phyloP scores from a whole-genome alignment of 78 protist species.

The Dictyostelium brefeldianum region DNA sequence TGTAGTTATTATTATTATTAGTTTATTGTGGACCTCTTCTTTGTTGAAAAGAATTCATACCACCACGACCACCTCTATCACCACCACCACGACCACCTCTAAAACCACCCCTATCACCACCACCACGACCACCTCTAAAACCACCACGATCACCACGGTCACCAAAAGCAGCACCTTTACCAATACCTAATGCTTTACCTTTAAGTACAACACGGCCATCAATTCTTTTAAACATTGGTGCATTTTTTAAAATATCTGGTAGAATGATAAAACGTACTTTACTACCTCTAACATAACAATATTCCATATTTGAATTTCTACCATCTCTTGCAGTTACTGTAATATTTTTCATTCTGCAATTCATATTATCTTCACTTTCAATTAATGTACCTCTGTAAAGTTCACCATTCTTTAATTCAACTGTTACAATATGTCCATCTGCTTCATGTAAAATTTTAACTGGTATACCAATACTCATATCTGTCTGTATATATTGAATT shows the following conservation, averaged over 20 bases:
- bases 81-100: slow-evolving; percentile 35
- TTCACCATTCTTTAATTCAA: slow-evolving; percentile 95
- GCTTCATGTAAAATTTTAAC: slow-evolving; percentile 98
- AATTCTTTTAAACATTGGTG: slow-evolving; percentile 97
- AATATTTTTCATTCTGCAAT: slow-evolving; percentile 89
- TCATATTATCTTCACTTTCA: slow-evolving; percentile 98
- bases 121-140: slow-evolving; percentile 28
- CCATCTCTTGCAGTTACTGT: slow-evolving; percentile 89
- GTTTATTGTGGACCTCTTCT: slow-evolving; percentile 34
- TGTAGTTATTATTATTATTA: not conserved
- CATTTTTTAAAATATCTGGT: slow-evolving; percentile 97
- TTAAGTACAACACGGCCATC: slow-evolving; percentile 55
- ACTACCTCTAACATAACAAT: slow-evolving; percentile 95
- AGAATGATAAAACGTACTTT: slow-evolving; percentile 94
- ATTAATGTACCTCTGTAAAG: slow-evolving; percentile 92
- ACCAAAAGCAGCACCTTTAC: slow-evolving; percentile 25
- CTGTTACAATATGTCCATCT: slow-evolving; percentile 94
- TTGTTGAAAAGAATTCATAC: slow-evolving; percentile 20
- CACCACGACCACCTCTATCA: not conserved
- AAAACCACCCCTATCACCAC: slow-evolving; percentile 51
- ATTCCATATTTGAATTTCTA: slow-evolving; percentile 50
- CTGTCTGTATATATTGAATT: not conserved
- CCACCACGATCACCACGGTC: not conserved
- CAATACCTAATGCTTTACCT: slow-evolving; percentile 75
- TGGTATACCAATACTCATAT: slow-evolving; percentile 96